These are phyloP conservation scores for Chaetothyriales sp. DNA, from an alignment of 2,329 filamentous ascomycete genomes.

Conservation along the genomic window DNA sequence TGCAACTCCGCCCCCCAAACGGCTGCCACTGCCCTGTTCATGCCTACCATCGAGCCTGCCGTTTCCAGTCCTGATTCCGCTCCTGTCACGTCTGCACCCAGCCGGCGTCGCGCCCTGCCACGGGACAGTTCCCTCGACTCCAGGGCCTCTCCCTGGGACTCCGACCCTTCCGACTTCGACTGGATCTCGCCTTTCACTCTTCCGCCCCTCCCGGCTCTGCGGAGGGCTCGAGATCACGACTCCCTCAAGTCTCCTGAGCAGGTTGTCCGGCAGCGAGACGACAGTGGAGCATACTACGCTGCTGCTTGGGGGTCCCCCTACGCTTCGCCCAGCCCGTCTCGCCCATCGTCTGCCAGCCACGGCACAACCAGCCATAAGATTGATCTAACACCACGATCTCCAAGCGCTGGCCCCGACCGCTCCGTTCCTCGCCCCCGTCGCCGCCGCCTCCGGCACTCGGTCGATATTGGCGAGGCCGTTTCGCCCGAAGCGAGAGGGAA, in stretches of 20 bases:
- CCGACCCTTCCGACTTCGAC: slow-evolving; percentile 12
- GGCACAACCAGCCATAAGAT: not conserved
- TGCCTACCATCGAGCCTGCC: slow-evolving; percentile 14
- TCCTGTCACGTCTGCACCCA: not conserved
- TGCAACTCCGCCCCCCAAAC: not conserved
- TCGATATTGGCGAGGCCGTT: not conserved
- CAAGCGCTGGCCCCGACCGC: not conserved
- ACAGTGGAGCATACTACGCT: slow-evolving; percentile 46
- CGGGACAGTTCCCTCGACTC: not conserved
- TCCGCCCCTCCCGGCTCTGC: slow-evolving; percentile 15
- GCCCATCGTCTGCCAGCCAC: not conserved
- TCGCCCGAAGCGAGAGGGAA: not conserved
- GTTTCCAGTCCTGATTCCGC: slow-evolving; percentile 1
- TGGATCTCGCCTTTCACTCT: slow-evolving; percentile 16
- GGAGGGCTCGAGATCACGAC: slow-evolving; percentile 9
- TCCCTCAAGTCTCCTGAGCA: slow-evolving; percentile 11
- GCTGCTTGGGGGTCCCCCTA: slow-evolving; percentile 90
- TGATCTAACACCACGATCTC: not conserved
- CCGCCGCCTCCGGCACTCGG: not conserved
- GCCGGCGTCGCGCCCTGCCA: not conserved
- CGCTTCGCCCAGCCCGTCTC: slow-evolving; percentile 40
- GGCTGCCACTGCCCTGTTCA: slow-evolving; percentile 9
- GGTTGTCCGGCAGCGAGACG: slow-evolving; percentile 24
- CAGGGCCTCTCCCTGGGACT: slow-evolving; percentile 6
- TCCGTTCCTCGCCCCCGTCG: not conserved